Percentiles rank a stretch among this genome's conserved stretches.
phyloP scores from a whole-genome alignment of 768 basidiomycete genomes.

The Tylopilus felleus region DNA sequence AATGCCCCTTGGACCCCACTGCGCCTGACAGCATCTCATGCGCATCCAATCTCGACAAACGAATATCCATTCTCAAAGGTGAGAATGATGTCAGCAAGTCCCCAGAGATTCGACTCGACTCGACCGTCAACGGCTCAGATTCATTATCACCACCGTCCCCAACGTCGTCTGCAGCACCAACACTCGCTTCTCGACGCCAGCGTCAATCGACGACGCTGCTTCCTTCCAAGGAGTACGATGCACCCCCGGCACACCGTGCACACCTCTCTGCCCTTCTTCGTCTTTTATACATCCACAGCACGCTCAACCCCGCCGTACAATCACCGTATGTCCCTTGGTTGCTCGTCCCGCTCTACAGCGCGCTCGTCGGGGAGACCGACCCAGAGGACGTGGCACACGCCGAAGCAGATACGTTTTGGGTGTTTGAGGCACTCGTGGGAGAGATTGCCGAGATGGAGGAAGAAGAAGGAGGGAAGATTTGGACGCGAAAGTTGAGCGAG shows the following conservation, averaged over 20 bases:
- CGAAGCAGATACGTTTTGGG: constrained; percentile 82
- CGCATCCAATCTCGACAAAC: constrained; percentile 51
- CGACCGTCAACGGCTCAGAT: constrained; percentile 17
- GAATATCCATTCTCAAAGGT: constrained; percentile 45
- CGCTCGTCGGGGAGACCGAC: constrained; percentile 58
- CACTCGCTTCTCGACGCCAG: constrained; percentile 24
- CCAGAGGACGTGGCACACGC: constrained; percentile 58
- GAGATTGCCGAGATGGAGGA: constrained; percentile 75
- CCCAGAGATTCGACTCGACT: constrained; percentile 42
- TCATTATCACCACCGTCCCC: neutral
- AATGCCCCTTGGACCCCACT: constrained; percentile 50
- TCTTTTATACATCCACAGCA: constrained; percentile 66
- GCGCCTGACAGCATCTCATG: constrained; percentile 46
- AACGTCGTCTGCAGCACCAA: constrained; percentile 35
- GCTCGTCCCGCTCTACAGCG: constrained; percentile 65
- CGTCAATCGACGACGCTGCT: constrained; percentile 43
- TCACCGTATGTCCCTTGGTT: constrained; percentile 69
- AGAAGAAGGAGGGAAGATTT: constrained; percentile 55
- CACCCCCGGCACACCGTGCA: constrained; percentile 49
- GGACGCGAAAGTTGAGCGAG: constrained; percentile 63
- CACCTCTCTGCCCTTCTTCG: constrained; percentile 66
- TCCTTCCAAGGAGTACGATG: constrained; percentile 42
- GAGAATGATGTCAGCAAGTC: constrained; percentile 20
- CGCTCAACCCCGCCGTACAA: constrained; percentile 67
- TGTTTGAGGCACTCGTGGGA: constrained; percentile 69